A percentile compares a stretch with the other conserved stretches of the same genome.
Conservation (phyloP, 192 early-diverging fungal genomes). For the Coemansia sp. region DNA sequence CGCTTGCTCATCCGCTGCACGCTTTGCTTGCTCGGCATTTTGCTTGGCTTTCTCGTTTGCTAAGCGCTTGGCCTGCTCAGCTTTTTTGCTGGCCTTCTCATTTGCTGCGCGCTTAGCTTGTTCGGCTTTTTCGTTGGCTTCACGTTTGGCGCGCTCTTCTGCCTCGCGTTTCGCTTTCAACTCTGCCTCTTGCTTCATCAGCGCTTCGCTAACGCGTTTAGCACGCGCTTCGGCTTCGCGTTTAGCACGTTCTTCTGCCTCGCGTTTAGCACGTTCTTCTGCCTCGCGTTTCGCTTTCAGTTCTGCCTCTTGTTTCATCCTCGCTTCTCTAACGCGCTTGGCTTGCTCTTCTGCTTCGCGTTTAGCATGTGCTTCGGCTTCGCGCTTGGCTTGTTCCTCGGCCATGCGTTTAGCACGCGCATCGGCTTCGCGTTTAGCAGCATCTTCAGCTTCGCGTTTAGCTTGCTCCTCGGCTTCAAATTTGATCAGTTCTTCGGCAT, state of each 20-base stretch:
- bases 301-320: background rate
- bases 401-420: background rate
- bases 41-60: no score
- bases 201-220: background rate
- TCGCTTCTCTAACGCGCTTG: background rate
- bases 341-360: background rate
- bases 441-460: background rate
- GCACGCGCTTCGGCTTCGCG: background rate
- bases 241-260: background rate
- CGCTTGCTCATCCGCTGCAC: background rate
- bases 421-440: background rate
- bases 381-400: background rate
- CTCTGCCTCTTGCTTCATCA: background rate
- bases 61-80: background rate
- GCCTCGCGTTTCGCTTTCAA: background rate
- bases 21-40: background rate
- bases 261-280: background rate
- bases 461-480: background rate
- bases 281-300: background rate
- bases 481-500: background rate
- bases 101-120: no score
- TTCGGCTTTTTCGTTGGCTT: no score
- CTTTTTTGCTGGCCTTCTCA: background rate
- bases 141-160: no score
- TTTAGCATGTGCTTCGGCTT: background rate